A percentile compares a stretch with the other conserved stretches of the same genome.
phyloP scores from a whole-genome alignment of 495 filamentous ascomycete species.

The Neurospora pannonica region DNA sequence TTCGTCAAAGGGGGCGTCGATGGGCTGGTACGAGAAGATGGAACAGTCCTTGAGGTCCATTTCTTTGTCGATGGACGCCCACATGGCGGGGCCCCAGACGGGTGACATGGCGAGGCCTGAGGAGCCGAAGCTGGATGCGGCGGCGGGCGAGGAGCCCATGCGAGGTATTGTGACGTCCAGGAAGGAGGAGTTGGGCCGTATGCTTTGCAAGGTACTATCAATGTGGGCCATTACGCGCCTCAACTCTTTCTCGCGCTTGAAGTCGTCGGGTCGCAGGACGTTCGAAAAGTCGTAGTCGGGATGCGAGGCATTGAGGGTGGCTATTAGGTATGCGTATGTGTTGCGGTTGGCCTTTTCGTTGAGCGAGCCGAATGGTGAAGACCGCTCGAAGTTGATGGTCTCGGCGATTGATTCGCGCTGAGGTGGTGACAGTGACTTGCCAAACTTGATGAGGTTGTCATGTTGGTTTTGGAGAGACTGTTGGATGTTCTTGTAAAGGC shows the following conservation, averaged over 20 bases:
- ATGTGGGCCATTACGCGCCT: conserved; percentile 72
- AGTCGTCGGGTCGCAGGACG: conserved; percentile 77
- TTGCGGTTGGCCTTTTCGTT: conserved; percentile 78
- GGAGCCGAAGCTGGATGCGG: conserved; percentile 12
- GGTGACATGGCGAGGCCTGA: conserved; percentile 25
- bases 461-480: conserved; percentile 80
- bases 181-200: conserved; percentile 47
- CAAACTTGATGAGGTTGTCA: conserved; percentile 72
- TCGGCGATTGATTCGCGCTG: conserved; percentile 45
- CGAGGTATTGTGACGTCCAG: conserved; percentile 14
- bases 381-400: conserved; percentile 68
- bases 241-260: conserved; percentile 66
- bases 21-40: conserved; percentile 75
- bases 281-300: conserved; percentile 97
- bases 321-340: conserved; percentile 92
- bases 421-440: conserved; percentile 71
- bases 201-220: conserved; percentile 74
- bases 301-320: conserved; percentile 94
- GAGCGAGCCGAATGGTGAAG: conserved; percentile 83
- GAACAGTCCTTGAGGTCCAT: conserved; percentile 81
- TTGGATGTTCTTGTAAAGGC: conserved; percentile 91
- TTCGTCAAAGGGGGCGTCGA: conserved; percentile 76
- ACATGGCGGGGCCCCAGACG: conserved; percentile 78
- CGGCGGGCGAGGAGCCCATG: conserved; percentile 18
- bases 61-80: conserved; percentile 82